These are phyloP conservation scores for Jacaranda mimosifolia DNA, from an alignment of 257 asterid genomes.

Conservation along the genomic window DNA sequence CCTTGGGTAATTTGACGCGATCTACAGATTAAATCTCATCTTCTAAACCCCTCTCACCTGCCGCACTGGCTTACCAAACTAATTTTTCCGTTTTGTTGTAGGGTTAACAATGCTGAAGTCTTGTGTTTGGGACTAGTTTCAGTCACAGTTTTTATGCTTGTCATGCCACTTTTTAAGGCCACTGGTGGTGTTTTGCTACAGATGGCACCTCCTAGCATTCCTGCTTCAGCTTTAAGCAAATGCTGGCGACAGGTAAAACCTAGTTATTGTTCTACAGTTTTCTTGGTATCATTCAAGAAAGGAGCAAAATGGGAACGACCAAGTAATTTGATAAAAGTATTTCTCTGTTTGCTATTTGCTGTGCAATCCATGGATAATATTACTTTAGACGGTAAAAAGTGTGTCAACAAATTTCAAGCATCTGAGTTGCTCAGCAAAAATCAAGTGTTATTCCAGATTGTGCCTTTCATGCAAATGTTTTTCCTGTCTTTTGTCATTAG, in stretches of 20 bases:
- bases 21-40: slow-evolving; percentile 13
- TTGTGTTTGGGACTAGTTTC: slow-evolving; percentile 94
- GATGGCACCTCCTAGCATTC: slow-evolving; percentile 83
- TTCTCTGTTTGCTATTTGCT: too few species aligned
- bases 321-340: too few species aligned
- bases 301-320: background rate
- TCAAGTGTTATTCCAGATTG: background rate
- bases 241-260: slow-evolving; percentile 86
- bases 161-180: slow-evolving; percentile 89
- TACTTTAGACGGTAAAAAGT: background rate
- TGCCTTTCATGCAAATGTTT: background rate
- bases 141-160: slow-evolving; percentile 85
- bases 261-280: background rate
- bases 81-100: slow-evolving; percentile 34
- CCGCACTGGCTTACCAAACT: slow-evolving; percentile 13
- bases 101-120: slow-evolving; percentile 95
- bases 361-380: too few species aligned
- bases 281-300: background rate
- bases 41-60: background rate
- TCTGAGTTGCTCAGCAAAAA: background rate
- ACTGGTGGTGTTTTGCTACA: slow-evolving; percentile 86
- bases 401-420: too few species aligned
- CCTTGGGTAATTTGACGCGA: slow-evolving; percentile 72
- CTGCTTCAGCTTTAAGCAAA: slow-evolving; percentile 86
- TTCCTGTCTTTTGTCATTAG: slow-evolving; percentile 41